These are phyloP conservation scores for Agaricus blazei DNA, from an alignment of 768 basidiomycete genomes.

Conservation along the genomic window DNA sequence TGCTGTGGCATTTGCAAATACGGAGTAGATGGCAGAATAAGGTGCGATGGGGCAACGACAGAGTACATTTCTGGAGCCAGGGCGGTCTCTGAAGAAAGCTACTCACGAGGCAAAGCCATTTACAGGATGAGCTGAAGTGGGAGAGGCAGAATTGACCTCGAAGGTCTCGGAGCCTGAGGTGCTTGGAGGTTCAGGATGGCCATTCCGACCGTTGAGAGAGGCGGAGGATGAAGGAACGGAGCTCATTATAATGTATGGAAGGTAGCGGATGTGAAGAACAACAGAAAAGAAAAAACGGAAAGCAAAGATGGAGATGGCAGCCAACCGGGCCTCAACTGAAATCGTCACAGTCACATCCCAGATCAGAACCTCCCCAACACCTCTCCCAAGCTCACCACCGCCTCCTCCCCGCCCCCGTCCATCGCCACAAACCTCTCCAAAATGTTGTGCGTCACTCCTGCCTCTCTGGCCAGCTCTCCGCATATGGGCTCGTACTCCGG, in stretches of 20 bases:
- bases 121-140: conserved; percentile 36
- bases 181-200: conserved; percentile 41
- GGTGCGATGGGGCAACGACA: conserved; percentile 6
- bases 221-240: conserved; percentile 35
- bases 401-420: conserved; percentile 23
- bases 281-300: conserved; percentile 10
- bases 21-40: conserved; percentile 2
- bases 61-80: background rate
- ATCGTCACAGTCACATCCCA: conserved; percentile 8
- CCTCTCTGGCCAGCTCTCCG: conserved; percentile 34
- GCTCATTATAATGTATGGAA: conserved; percentile 23
- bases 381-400: conserved; percentile 29
- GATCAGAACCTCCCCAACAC: conserved; percentile 7
- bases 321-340: background rate
- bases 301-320: conserved; percentile 8
- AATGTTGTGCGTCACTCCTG: conserved; percentile 44
- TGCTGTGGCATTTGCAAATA: background rate
- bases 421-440: conserved; percentile 58
- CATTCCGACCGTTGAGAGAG: conserved; percentile 47
- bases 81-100: background rate
- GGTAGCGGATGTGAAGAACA: conserved; percentile 11
- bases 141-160: conserved; percentile 28
- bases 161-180: conserved; percentile 28
- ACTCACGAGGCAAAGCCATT: conserved; percentile 65
- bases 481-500: conserved; percentile 47